Conservation (phyloP, 495 filamentous ascomycete species). For the Penicillium lividum region DNA sequence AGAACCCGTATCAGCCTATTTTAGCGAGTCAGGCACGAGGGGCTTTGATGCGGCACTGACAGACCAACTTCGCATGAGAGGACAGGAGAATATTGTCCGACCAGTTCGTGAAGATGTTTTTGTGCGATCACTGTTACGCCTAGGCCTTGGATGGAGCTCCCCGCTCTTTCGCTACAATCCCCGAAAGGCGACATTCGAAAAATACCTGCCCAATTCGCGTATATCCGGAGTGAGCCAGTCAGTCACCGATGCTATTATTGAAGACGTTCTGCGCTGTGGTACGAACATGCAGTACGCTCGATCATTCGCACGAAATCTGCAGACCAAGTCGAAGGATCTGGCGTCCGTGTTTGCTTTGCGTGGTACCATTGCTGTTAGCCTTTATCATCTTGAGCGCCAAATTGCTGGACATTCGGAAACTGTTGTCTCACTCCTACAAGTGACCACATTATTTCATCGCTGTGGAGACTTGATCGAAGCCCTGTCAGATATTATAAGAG, state of each 20-base stretch:
- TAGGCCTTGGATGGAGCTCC: conserved; percentile 81
- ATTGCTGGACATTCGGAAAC: conserved; percentile 27
- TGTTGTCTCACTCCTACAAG: conserved; percentile 55
- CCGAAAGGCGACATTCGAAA: conserved; percentile 57
- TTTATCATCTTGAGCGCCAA: conserved; percentile 42
- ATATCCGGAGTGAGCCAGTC: conserved; percentile 68
- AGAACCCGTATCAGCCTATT: conserved; percentile 58
- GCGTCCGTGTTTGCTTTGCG: conserved; percentile 41
- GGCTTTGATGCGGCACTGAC: conserved; percentile 70
- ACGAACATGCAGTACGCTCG: conserved; percentile 61
- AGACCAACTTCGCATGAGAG: conserved; percentile 20
- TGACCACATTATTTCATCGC: conserved; percentile 64
- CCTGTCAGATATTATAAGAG: conserved; percentile 59
- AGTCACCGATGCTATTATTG: conserved; percentile 57
- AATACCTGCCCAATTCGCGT: conserved; percentile 53
- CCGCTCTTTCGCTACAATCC: conserved; percentile 72
- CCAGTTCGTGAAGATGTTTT: conserved; percentile 50
- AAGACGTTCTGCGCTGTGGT: conserved; percentile 67
- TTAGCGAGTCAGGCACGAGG: conserved; percentile 73
- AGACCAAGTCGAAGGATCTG: conserved; percentile 28
- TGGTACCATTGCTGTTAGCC: conserved; percentile 34
- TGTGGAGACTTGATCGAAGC: conserved; percentile 62
- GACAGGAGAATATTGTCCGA: conserved; percentile 13
- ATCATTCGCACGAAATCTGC: conserved; percentile 52
- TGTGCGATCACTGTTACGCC: conserved; percentile 62